phyloP scores from a whole-genome alignment of 129 eudicot species.

The Smallanthus sonchifolius region DNA sequence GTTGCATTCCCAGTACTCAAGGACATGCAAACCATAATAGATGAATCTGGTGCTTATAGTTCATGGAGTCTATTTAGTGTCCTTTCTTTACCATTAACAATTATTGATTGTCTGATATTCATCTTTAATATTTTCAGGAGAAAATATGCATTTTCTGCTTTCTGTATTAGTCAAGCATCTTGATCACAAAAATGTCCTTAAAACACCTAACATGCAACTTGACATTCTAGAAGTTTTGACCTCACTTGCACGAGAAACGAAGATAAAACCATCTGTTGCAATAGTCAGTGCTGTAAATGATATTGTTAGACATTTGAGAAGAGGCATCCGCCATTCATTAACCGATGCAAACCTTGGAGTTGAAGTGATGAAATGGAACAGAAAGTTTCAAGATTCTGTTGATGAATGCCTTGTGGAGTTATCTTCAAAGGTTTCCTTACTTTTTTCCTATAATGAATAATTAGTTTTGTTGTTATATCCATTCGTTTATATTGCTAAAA shows the following conservation, averaged over 20 bases:
- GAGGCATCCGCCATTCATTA: slow-evolving; percentile 52
- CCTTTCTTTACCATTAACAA: neutral
- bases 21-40: slow-evolving; percentile 68
- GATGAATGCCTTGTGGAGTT: slow-evolving; percentile 75
- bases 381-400: slow-evolving; percentile 46
- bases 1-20: slow-evolving; percentile 60
- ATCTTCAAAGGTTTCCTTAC: slow-evolving; percentile 54
- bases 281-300: slow-evolving; percentile 66
- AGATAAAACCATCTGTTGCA: slow-evolving; percentile 52
- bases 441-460: slow-evolving; percentile 9
- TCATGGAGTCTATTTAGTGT: neutral
- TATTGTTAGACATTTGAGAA: slow-evolving; percentile 64
- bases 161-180: slow-evolving; percentile 73
- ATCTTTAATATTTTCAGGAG: slow-evolving; percentile 40
- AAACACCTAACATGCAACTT: slow-evolving; percentile 49
- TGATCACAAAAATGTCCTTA: slow-evolving; percentile 68
- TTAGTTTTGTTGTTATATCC: neutral
- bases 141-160: slow-evolving; percentile 56
- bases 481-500: slow-evolving; percentile 5
- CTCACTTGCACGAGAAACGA: slow-evolving; percentile 48
- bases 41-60: slow-evolving; percentile 41
- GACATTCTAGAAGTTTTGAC: slow-evolving; percentile 59
- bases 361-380: slow-evolving; percentile 49
- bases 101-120: neutral
- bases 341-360: slow-evolving; percentile 57